Base-by-base conservation (phyloP, 1,284 basidiomycete genomes). In the Austroboletus rostrupii region DNA sequence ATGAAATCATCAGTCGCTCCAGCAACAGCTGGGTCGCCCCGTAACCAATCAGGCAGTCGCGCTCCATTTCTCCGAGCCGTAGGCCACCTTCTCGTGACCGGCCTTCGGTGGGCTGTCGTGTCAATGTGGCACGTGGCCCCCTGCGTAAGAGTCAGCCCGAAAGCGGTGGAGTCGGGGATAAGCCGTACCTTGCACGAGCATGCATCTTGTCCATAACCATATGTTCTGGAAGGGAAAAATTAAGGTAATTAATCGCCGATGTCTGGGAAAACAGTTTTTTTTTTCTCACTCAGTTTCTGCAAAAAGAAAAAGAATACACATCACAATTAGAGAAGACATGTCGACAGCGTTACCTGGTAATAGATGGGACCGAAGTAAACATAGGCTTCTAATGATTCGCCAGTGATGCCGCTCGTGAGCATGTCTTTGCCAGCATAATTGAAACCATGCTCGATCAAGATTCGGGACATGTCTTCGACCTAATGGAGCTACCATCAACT, bases 141-240 rank as follows among this genome's bases (percentile, higher is more conserved):
- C 92, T 91, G 68, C 53, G 46, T 16, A 32, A 49, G 49, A 10
- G 41, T 49, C 45, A 55, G 47, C 35, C 35, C 33, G 33, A 20
- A 42, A 42, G 23, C 29, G 39, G n/a, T 32, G 45, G 31, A 28
- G 13, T 23, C 53, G 50, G 52, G n/a, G 29, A 23, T 41, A 50
- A 46, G 53, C 29, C 75, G 57, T 67, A 87, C 90, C 92, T 87
- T 43, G 95, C 93, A 55, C 97, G 87, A 57, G 97, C 97, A 64
- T 99, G 97, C 97, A 99, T 99, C 78, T 99, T 99, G 76, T 98
- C 95, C 85, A 97, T 91, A 53, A 98, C 95, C 93, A 96, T 97
- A 73, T 95, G 93, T 75, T 92, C 86, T 87, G 50, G 23, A 20
- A 19, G 37, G 11, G 16, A 23, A 33, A 39, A 38, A n/a, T 35